A percentile compares a stretch with the other conserved stretches of the same genome.
Evolutionary conservation across 257 asterid genomes (phyloP).

Genomic region (Handroanthus guayacan): DNA sequence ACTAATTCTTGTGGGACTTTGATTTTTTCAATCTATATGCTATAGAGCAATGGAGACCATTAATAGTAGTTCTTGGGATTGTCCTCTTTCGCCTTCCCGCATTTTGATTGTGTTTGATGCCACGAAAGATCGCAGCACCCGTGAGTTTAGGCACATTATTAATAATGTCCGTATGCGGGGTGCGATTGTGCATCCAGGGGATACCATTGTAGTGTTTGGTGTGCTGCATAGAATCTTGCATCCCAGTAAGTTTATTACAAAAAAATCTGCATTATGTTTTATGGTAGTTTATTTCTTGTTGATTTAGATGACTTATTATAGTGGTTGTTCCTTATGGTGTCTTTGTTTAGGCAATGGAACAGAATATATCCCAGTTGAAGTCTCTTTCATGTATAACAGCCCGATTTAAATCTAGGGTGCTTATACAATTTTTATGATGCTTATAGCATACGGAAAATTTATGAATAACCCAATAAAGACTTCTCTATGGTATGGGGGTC

Average conservation of each 20-base stretch:
- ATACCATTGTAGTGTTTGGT: constrained; percentile 65
- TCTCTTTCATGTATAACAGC: constrained; percentile 11
- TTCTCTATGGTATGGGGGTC: no score
- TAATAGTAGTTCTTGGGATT: constrained; percentile 1
- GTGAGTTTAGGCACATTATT: constrained; percentile 50
- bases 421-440: no score
- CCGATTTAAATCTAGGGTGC: background rate
- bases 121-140: constrained; percentile 52
- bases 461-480: no score
- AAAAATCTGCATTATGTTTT: background rate
- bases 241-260: constrained; percentile 55
- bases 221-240: constrained; percentile 63
- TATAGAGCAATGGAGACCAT: constrained; percentile 27
- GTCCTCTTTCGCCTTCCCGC: constrained; percentile 43
- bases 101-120: constrained; percentile 67
- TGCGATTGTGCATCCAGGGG: constrained; percentile 58
- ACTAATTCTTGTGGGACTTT: background rate
- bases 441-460: no score
- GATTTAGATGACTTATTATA: background rate
- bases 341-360: background rate
- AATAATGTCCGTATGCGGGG: constrained; percentile 49
- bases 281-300: background rate
- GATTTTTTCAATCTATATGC: background rate
- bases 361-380: background rate
- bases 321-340: background rate